Conservation (phyloP, 1,139 yeast species). For the Hansenula sp. region DNA sequence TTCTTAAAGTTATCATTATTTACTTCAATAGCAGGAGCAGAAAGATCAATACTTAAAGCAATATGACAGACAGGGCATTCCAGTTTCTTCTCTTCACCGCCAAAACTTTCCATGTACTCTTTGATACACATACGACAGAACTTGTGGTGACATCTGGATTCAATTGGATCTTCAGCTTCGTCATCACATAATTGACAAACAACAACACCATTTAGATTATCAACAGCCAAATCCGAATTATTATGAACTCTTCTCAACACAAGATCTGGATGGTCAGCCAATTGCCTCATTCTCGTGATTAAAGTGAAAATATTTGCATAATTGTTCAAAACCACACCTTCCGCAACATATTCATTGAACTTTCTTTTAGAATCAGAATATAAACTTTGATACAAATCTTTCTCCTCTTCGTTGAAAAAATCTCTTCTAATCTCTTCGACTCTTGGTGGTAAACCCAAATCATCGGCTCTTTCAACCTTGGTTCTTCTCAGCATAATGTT, state of each 20-base stretch:
- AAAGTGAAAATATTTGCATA: constrained; percentile 95
- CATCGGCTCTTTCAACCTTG: constrained; percentile 94
- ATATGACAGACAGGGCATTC: constrained; percentile 97
- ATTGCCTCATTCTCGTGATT: constrained; percentile 94
- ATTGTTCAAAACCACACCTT: constrained; percentile 69
- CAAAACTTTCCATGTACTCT: constrained; percentile 83
- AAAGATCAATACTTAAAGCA: constrained; percentile 81
- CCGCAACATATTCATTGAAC: constrained; percentile 68
- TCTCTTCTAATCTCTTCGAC: constrained; percentile 85
- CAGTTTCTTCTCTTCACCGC: constrained; percentile 56
- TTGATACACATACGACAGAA: constrained; percentile 90
- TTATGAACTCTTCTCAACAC: constrained; percentile 68
- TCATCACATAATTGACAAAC: constrained; percentile 95
- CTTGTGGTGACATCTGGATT: constrained; percentile 87
- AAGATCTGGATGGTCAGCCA: constrained; percentile 97
- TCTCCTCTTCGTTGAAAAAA: constrained; percentile 88
- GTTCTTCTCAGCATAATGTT: constrained; percentile 92
- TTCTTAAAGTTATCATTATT: constrained; percentile 61
- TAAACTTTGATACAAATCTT: constrained; percentile 81
- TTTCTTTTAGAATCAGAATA: constrained; percentile 84
- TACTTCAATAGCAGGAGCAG: constrained; percentile 82
- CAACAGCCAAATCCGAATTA: constrained; percentile 29
- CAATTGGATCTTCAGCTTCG: constrained; percentile 96
- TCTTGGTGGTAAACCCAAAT: constrained; percentile 93
- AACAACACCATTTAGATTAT: constrained; percentile 48